These are phyloP conservation scores for Trametes villosa DNA, from an alignment of 768 basidiomycete species.

Conservation along the genomic window DNA sequence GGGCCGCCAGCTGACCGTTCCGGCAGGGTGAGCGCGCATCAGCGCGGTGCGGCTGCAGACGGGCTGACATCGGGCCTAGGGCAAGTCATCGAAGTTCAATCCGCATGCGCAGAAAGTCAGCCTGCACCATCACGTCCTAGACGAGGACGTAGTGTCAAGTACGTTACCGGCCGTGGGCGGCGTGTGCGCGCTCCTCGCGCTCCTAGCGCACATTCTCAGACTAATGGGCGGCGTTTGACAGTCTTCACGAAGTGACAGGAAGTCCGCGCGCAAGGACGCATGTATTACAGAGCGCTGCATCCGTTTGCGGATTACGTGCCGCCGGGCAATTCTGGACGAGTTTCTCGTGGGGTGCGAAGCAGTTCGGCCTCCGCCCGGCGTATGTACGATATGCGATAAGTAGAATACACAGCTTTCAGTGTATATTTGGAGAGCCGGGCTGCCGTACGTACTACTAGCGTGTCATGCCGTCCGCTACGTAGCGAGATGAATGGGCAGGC, in stretches of 20 bases:
- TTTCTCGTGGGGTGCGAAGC: background rate
- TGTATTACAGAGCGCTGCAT: conserved; percentile 5
- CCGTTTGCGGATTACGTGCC: background rate
- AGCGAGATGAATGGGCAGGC: no score
- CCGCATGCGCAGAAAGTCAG: conserved; percentile 96
- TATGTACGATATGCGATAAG: background rate
- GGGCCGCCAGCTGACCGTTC: conserved; percentile 13
- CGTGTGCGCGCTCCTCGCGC: background rate
- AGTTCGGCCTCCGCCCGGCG: background rate
- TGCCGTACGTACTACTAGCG: no score
- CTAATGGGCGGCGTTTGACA: conserved; percentile 23
- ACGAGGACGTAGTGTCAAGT: conserved; percentile 92
- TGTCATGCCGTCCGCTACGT: no score
- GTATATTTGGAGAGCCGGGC: background rate
- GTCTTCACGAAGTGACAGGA: conserved; percentile 43
- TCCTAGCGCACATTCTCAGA: conserved; percentile 12
- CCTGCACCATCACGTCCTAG: conserved; percentile 78
- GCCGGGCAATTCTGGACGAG: no score
- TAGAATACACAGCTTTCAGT: background rate
- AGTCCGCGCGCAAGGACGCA: background rate
- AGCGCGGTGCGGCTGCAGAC: conserved; percentile 5
- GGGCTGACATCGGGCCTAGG: conserved; percentile 48
- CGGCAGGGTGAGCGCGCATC: conserved; percentile 26
- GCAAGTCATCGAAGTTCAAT: conserved; percentile 91
- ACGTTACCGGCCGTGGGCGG: conserved; percentile 36